These are phyloP conservation scores for Cephaloascus fragrans DNA, from an alignment of 805 yeast genomes.

Conservation along the genomic window DNA sequence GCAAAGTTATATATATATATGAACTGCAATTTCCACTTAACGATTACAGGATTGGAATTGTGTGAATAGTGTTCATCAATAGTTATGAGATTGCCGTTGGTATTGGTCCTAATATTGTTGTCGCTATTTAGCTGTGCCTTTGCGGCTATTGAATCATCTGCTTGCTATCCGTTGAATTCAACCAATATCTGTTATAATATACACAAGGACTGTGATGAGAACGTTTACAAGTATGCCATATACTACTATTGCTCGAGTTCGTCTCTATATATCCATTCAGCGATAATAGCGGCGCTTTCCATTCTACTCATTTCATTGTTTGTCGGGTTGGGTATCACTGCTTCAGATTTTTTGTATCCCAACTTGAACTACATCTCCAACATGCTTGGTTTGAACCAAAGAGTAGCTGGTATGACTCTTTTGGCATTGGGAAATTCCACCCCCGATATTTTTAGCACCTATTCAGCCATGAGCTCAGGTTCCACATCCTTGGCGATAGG, in stretches of 20 bases:
- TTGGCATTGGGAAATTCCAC: constrained; percentile 36
- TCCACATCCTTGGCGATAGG: constrained; percentile 27
- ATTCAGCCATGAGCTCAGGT: constrained; percentile 25
- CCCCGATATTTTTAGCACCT: constrained; percentile 31
- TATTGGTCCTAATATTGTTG: too few species aligned
- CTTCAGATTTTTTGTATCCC: constrained; percentile 31
- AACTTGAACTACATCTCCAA: constrained; percentile 29
- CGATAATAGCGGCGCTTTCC: constrained; percentile 5
- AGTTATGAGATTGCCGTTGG: too few species aligned
- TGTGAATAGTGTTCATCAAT: too few species aligned
- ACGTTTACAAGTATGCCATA: constrained; percentile 10
- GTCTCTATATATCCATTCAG: constrained; percentile 19
- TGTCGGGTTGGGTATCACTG: constrained; percentile 25
- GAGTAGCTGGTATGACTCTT: constrained; percentile 31
- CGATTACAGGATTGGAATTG: too few species aligned
- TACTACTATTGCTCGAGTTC: constrained; percentile 9
- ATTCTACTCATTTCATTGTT: constrained; percentile 14
- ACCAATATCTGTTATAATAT: constrained; percentile 8
- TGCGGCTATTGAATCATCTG: constrained; percentile 5
- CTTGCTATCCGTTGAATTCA: constrained; percentile 2
- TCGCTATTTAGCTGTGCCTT: too few species aligned
- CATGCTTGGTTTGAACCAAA: constrained; percentile 23
- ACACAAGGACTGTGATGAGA: constrained; percentile 8
- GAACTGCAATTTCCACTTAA: too few species aligned
- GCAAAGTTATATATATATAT: too few species aligned